These are phyloP conservation scores for Tylopilus sp. DNA, from an alignment of 1,284 basidiomycete genomes.

Conservation along the genomic window DNA sequence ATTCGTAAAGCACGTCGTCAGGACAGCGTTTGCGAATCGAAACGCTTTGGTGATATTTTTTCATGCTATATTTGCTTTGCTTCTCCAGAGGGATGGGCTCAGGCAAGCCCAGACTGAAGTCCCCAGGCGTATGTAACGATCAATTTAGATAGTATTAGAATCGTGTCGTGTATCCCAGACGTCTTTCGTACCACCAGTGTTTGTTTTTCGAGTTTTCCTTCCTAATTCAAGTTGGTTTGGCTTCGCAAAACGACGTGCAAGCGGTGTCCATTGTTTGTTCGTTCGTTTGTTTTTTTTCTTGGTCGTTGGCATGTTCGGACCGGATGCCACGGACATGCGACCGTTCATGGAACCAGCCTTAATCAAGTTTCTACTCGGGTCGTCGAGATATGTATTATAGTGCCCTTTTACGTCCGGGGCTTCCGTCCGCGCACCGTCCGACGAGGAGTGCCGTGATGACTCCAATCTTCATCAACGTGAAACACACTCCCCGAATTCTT, in stretches of 20 bases:
- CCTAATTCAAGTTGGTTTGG: conserved; percentile 3
- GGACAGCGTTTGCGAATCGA: conserved; percentile 18
- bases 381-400: not conserved
- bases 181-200: conserved; percentile 7
- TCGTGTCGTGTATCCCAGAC: conserved; percentile 25
- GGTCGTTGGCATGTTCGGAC: not conserved
- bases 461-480: not conserved
- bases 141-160: conserved; percentile 16
- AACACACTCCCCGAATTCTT: not conserved
- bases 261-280: not conserved
- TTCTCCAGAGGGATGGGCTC: conserved; percentile 12
- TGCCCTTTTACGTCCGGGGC: not conserved
- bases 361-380: not conserved
- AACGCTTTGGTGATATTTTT: conserved; percentile 18
- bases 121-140: conserved; percentile 7
- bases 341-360: not conserved
- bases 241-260: not conserved
- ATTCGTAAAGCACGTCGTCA: conserved; percentile 13
- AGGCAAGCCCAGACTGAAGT: conserved; percentile 23
- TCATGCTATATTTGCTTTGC: conserved; percentile 10
- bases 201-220: conserved; percentile 5
- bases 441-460: not conserved
- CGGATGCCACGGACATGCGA: not conserved
- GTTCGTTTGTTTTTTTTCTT: too few species aligned
- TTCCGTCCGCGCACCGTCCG: not conserved